Evolutionary conservation across 208 protist genomes (phyloP), one percentile per base, ranked within the genome.

Genomic region (Trypanosoma grayi): DNA sequence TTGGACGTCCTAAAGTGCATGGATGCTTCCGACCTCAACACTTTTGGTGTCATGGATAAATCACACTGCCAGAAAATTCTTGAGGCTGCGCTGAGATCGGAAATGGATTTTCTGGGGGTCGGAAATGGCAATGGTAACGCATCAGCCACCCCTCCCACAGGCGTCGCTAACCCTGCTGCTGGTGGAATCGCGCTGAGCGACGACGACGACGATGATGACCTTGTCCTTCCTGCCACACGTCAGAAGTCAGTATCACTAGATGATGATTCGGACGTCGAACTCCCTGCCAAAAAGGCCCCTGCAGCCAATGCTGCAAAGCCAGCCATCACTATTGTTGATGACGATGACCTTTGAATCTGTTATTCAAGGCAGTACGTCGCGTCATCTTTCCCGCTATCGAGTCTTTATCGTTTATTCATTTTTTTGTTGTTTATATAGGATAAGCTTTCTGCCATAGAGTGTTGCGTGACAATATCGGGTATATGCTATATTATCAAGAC

Each of bases 1-100:
- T 37, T 71, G 20, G 65, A 71, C 48, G 56, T 71, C 31, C 24
- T 71, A 6, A 27, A 56, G 44, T 65, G 65, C 18, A 71, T 71
- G 65, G 65, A 71, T 65, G 51, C 51, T 7, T 45, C 52, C 0
- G 65, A 71, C 47, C 45, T 71, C 34, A 63, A 54, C 33, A 71
- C 56, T 10, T 71, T 71, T 65, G 65, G 65, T 9, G 47, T 71
- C 34, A 37, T 20, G 30, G 31, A 71, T 41, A 33, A 52, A 28
- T 28, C 20, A 13, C 65, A 71, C 36, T 59, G 65, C 27, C 30
- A 48, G 22, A 63, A 5, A n/a, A 71, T 71, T 46, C 52, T 71
- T 30, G 56, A 60, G 13, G 54, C 65, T 5, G 65, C 56, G 37
- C 27, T 48, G 43, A 46, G 14, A 13, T 47, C 25, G 14, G 53